Evolutionary conservation across 164 flowering plant genomes (phyloP).

Genomic region (Vitis labrusca): DNA sequence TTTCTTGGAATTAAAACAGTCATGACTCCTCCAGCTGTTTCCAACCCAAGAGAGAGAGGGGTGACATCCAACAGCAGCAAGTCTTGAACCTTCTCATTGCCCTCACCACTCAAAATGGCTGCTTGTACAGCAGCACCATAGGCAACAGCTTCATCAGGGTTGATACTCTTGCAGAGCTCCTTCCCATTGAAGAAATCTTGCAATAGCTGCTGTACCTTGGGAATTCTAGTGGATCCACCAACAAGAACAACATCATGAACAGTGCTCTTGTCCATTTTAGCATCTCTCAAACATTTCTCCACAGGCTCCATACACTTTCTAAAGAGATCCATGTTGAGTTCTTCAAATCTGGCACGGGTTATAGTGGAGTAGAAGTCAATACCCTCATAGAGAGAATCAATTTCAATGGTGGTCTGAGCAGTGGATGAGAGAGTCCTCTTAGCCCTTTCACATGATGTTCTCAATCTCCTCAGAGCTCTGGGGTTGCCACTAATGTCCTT

Average conservation of each 20-base stretch:
- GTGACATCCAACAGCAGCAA: constrained; percentile 1
- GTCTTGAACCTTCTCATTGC: constrained; percentile 30
- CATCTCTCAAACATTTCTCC: constrained; percentile 32
- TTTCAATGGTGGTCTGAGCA: too few relatives aligned
- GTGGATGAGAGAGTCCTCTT: neutral
- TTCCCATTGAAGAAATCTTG: constrained; percentile 37
- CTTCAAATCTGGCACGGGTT: constrained; percentile 26
- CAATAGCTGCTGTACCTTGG: constrained; percentile 30
- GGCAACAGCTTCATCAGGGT: constrained; percentile 36
- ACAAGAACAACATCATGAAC: constrained; percentile 20
- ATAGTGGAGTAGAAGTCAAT: constrained; percentile 24
- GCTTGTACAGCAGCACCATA: constrained; percentile 36
- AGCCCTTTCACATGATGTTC: too few relatives aligned
- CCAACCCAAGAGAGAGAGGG: neutral
- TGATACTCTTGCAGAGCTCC: constrained; percentile 34
- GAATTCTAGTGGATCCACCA: constrained; percentile 28
- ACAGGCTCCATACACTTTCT: too few relatives aligned
- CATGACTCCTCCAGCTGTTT: constrained; percentile 31
- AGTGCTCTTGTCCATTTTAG: constrained; percentile 30
- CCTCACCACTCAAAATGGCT: constrained; percentile 25
- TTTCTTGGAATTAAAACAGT: constrained; percentile 15
- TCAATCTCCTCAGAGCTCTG: constrained; percentile 6
- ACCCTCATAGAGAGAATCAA: constrained; percentile 22
- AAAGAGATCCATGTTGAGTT: too few relatives aligned
- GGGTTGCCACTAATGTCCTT: constrained; percentile 34